Percentiles rank a stretch among this genome's conserved stretches.
Conservation (phyloP, 805 yeast species). For the Cyberlindnera sargentensis region DNA sequence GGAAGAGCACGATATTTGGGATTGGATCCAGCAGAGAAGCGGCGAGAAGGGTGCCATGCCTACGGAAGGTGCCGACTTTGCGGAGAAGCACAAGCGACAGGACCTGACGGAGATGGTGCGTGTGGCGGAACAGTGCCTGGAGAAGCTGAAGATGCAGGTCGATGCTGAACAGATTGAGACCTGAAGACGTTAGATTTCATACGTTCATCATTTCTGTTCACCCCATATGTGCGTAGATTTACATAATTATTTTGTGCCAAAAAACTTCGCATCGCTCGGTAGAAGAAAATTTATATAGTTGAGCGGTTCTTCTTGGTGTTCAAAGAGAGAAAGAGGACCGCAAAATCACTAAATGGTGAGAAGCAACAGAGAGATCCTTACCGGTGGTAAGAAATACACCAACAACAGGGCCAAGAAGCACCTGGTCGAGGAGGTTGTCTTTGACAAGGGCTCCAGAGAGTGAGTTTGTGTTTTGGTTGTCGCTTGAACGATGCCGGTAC, state of each 20-base stretch:
- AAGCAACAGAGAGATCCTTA: slow-evolving; percentile 74
- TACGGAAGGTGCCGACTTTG: neutral
- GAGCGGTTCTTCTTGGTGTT: neutral
- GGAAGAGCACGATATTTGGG: slow-evolving; percentile 23
- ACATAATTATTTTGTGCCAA: too few relatives aligned
- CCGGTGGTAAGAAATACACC: slow-evolving; percentile 79
- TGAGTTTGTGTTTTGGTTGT: slow-evolving; percentile 16
- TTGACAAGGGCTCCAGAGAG: slow-evolving; percentile 70
- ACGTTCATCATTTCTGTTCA: too few relatives aligned
- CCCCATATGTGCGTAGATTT: too few relatives aligned
- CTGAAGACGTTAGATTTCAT: too few relatives aligned
- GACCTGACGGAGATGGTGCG: slow-evolving; percentile 19
- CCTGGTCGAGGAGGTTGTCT: slow-evolving; percentile 77
- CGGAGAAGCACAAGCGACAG: slow-evolving; percentile 13
- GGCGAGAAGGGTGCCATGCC: neutral
- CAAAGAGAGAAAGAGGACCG: neutral
- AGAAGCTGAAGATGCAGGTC: slow-evolving; percentile 3
- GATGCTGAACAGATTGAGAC: too few relatives aligned
- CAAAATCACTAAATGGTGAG: slow-evolving; percentile 10
- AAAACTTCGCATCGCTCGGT: too few relatives aligned
- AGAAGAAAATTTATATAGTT: too few relatives aligned
- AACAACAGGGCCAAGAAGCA: slow-evolving; percentile 57
- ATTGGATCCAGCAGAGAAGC: slow-evolving; percentile 21
- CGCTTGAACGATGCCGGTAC: neutral
- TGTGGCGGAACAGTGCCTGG: slow-evolving; percentile 17